Percentiles rank a stretch among this genome's conserved stretches.
Evolutionary conservation across 768 basidiomycete genomes (phyloP).

Genomic region (Auriscalpium vulgare): DNA sequence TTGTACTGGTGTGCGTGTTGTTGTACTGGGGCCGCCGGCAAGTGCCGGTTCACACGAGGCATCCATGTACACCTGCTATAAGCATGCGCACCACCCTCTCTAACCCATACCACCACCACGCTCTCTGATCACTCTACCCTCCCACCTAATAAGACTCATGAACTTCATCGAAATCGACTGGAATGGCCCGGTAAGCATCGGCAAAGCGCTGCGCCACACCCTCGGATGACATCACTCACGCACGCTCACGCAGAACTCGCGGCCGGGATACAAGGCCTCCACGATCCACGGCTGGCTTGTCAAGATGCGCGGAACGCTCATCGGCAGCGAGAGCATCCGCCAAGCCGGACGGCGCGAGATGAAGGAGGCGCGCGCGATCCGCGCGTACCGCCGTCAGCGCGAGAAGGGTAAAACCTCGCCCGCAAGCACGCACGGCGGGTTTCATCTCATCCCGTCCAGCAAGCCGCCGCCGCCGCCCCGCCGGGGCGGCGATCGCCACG

Average conservation of each 20-base stretch:
- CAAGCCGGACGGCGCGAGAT: constrained; percentile 14
- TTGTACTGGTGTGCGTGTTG: too few species aligned
- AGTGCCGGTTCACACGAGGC: neutral
- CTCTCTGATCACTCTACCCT: neutral
- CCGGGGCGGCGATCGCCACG: neutral
- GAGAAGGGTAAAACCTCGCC: neutral
- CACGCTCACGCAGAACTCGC: constrained; percentile 3
- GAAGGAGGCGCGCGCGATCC: constrained; percentile 10
- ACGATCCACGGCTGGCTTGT: constrained; percentile 17
- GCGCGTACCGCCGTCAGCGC: neutral
- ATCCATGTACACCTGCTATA: neutral
- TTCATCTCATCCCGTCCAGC: constrained; percentile 1
- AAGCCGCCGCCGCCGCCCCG: neutral
- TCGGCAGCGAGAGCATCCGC: constrained; percentile 12
- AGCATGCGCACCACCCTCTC: neutral
- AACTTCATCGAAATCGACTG: constrained; percentile 9
- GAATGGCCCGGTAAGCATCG: constrained; percentile 8
- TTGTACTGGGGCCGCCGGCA: neutral
- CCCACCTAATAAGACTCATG: neutral
- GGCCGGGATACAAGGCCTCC: constrained; percentile 10
- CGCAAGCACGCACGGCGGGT: neutral
- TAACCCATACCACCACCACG: neutral
- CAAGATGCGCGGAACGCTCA: constrained; percentile 15
- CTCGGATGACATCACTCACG: neutral
- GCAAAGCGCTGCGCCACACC: neutral